These are phyloP conservation scores for Helianthus annuus DNA, from an alignment of 129 eudicot genomes.

Conservation along the genomic window DNA sequence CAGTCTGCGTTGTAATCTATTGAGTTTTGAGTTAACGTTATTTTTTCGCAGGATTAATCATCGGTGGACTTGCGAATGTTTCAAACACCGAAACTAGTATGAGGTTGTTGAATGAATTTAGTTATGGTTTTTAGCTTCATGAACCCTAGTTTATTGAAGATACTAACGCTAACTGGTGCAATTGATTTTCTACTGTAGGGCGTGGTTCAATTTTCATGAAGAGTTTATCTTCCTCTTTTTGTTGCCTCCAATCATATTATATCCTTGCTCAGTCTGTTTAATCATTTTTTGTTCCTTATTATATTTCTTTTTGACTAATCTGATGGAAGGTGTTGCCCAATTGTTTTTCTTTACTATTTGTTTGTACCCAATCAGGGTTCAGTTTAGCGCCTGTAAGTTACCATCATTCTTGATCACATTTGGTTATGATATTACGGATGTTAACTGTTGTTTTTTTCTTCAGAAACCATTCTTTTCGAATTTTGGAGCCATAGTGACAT, in stretches of 20 bases:
- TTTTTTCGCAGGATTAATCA: slow-evolving; percentile 66
- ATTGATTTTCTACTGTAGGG: slow-evolving; percentile 42
- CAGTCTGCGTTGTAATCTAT: neutral
- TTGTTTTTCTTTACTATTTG: slow-evolving; percentile 59
- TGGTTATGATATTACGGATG: slow-evolving; percentile 2
- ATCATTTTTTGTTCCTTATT: slow-evolving; percentile 13
- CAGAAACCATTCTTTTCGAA: slow-evolving; percentile 99
- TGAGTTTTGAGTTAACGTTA: slow-evolving; percentile 4
- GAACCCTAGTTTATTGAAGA: slow-evolving; percentile 21
- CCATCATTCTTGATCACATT: neutral
- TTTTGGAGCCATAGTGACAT: slow-evolving; percentile 97
- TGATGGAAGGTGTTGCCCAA: slow-evolving; percentile 1
- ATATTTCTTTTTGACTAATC: neutral
- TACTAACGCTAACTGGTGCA: neutral
- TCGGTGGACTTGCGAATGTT: slow-evolving; percentile 92
- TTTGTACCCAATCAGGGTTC: slow-evolving; percentile 93
- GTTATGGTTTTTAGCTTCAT: slow-evolving; percentile 1
- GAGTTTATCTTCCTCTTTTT: slow-evolving; percentile 93
- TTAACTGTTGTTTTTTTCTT: slow-evolving; percentile 23
- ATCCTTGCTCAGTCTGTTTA: slow-evolving; percentile 52
- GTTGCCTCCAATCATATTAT: slow-evolving; percentile 98
- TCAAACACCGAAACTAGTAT: slow-evolving; percentile 88
- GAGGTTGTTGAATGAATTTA: slow-evolving; percentile 46
- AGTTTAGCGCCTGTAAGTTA: slow-evolving; percentile 94
- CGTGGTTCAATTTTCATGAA: slow-evolving; percentile 98